These are phyloP conservation scores for Dioscorea zingiberensis DNA, from an alignment of 106 monocot genomes.

Conservation along the genomic window DNA sequence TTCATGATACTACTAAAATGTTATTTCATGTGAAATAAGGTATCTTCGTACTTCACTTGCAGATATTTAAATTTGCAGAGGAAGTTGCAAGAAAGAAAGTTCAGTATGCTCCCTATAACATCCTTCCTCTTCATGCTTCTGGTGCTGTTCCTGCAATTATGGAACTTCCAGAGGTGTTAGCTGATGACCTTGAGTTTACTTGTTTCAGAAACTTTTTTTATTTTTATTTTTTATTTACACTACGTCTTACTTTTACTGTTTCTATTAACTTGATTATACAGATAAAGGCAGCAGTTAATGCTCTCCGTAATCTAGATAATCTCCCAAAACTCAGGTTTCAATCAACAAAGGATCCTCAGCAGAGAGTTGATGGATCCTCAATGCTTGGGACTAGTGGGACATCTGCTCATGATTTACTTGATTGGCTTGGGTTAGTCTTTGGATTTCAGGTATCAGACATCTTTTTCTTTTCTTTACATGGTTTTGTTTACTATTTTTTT, in stretches of 20 bases:
- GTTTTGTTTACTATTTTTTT: not conserved
- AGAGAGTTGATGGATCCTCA: conserved; percentile 24
- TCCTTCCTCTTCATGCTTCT: conserved; percentile 77
- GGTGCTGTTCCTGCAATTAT: conserved; percentile 60
- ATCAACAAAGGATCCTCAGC: conserved; percentile 1
- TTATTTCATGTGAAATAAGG: not conserved
- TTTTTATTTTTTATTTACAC: not conserved
- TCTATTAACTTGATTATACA: conserved; percentile 16
- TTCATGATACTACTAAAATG: not conserved
- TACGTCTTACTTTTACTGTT: not conserved
- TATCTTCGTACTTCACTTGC: conserved; percentile 12
- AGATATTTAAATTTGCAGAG: conserved; percentile 70
- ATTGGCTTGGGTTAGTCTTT: conserved; percentile 84
- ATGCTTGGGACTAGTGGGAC: conserved; percentile 27
- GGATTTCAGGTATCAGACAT: conserved; percentile 75
- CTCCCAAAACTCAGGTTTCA: conserved; percentile 58
- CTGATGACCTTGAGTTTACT: not conserved
- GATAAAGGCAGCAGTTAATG: conserved; percentile 81
- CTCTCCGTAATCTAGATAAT: conserved; percentile 43
- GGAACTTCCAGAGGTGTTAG: conserved; percentile 76
- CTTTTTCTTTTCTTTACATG: not conserved
- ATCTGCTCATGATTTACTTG: conserved; percentile 69
- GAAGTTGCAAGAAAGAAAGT: conserved; percentile 85
- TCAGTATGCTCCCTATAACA: conserved; percentile 80
- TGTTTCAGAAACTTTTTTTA: not conserved